Evolutionary conservation across 345 rosid species (phyloP).

Genomic region (Hypericum androsaemum): DNA sequence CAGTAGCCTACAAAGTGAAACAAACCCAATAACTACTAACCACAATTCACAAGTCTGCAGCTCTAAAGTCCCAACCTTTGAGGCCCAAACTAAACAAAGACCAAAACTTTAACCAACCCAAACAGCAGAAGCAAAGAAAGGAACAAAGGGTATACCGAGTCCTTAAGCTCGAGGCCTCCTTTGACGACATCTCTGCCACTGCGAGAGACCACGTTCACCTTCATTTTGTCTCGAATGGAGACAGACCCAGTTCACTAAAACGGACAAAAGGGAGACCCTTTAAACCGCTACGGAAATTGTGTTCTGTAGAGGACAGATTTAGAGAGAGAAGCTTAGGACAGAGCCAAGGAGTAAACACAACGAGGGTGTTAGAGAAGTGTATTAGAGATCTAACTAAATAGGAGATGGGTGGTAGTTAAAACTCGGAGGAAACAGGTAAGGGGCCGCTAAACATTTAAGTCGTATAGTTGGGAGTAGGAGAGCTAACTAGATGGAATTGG

Average conservation of each 20-base stretch:
- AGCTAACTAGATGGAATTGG: slow-evolving; percentile 14
- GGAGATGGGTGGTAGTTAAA: not conserved
- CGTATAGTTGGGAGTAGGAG: slow-evolving; percentile 18
- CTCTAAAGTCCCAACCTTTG: slow-evolving; percentile 1
- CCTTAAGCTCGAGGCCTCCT: slow-evolving; percentile 64
- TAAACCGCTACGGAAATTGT: not conserved
- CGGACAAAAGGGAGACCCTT: slow-evolving; percentile 9
- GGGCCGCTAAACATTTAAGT: slow-evolving; percentile 7
- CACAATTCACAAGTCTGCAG: not conserved
- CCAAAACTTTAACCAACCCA: not conserved
- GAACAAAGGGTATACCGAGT: slow-evolving; percentile 39
- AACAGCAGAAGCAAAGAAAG: not conserved
- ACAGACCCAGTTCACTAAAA: slow-evolving; percentile 26
- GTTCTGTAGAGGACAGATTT: not conserved
- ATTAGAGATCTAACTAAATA: not conserved
- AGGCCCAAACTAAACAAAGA: slow-evolving; percentile 8
- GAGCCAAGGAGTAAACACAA: too few species aligned
- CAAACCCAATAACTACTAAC: not conserved
- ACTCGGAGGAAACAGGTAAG: not conserved
- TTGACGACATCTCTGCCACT: slow-evolving; percentile 78
- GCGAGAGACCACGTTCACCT: slow-evolving; percentile 69
- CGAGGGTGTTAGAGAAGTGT: too few species aligned
- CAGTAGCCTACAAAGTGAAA: slow-evolving; percentile 52
- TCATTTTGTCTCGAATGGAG: slow-evolving; percentile 39
- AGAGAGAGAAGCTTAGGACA: too few species aligned